Evolutionary conservation across 768 basidiomycete species (phyloP), one percentile per base, ranked within the genome.

Genomic region (Panaeolus papilionaceus): DNA sequence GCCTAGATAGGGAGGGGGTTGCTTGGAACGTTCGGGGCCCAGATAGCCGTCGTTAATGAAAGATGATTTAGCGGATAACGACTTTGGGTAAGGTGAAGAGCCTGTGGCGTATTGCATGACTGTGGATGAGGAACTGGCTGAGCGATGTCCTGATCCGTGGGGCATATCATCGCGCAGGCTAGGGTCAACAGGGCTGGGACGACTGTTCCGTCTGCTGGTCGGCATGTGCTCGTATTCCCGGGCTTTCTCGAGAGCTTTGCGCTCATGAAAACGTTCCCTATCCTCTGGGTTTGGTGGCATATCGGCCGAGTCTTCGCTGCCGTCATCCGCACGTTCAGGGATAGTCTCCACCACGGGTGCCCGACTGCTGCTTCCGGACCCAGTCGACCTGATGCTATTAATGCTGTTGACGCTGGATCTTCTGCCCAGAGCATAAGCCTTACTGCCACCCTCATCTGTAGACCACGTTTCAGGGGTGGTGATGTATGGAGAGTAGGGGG

Each of bases 361-460:
- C 12, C 85, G 84, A 63, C 80, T 79, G 10, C 78, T 73, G 37
- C 69, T 75, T 14, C 74, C 77, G 23, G 81, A 80, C 23, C 84
- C 81, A 39, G 76, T 78, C 10, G 85, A 85, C n/a, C 80, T 79
- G 23, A 80, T 82, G 68, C 87, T 87, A 14, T 86, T 80, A 4
- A 77, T 82, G 68, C 87, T 87, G 12, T 86, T 80, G 6, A 77
- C 82, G 68, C 87, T 88, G 49, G 83, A 81, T 10, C 83, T 80
- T 65, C 84, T 75, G 1, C 82, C 83, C 28, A 86, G 76, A 12
- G 77, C 75, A 66, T 80, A 80, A 4, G 84, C 77, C 64, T 81
- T 83, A 1, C 81, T 80, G 47, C 78, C 73, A 12, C 80, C 72
- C 61, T 67, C 23, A 0, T 62, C 23, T 58, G 66, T n/a, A 62